Evolutionary conservation across 2,329 filamentous ascomycete genomes (phyloP), one percentile per base, ranked within the genome.

Genomic region (Peltaster fructicola): DNA sequence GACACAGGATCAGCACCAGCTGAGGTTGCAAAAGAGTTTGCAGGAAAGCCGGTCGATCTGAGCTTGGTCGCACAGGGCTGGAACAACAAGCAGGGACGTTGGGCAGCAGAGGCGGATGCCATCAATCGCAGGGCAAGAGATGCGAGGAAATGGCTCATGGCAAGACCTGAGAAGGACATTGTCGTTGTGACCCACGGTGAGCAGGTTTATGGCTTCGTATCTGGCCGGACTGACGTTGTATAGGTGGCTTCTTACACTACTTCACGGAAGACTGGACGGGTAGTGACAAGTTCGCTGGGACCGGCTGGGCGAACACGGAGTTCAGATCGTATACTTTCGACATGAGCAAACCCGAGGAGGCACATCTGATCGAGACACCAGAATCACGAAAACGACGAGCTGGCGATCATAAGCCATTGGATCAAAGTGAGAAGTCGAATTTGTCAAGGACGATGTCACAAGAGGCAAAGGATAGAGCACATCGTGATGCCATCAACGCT

Each of bases 241-340:
- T 19, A 41, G 33, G 37, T 24, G 78, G 76, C 1, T 77, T 84
- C 38, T 47, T 91, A 40, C 82, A 92, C 48, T 90, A 80, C 41
- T 54, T 92, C 34, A 88, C 79, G 0, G 68, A 82, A 37, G 81
- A 91, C 41, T 90, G 73, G 68, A 59, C 68, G 26, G 75, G 70
- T 20, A 62, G 39, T 39, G 57, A 54, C 23, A 44, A 50, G 20
- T 57, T 55, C 36, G 44, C 53, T 31, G 60, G 72, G 18, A 82
- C 76, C 7, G 73, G 68, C 5, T 84, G 77, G 78, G 44, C 48
- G 6, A 84, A 84, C 47, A 73, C 73, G 25, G 76, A 84, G 51
- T 72, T 59, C 44, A 67, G 77, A 30, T 68, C 68, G 4, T 82
- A 72, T 47, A 54, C 59, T 23, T 80, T 81, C 44, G 22, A 24